Percentiles rank a stretch among this genome's conserved stretches.
These are phyloP conservation scores for Backusella luteola DNA, from an alignment of 192 early-diverging fungal genomes.

Conservation along the genomic window DNA sequence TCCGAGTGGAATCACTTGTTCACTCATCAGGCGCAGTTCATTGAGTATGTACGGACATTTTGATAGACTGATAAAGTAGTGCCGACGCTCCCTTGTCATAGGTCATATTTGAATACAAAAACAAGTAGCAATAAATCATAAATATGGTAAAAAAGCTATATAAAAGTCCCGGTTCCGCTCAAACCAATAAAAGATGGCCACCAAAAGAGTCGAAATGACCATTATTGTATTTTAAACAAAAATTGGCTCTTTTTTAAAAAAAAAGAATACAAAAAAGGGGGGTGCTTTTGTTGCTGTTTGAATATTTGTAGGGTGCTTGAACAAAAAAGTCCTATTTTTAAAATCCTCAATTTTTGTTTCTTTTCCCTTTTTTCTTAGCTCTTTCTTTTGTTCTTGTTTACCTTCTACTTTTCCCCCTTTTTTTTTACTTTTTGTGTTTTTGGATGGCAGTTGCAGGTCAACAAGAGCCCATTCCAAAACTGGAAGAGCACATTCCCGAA, in stretches of 20 bases:
- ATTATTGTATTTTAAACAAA: neutral
- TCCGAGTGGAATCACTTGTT: too few species aligned
- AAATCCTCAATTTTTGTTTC: neutral
- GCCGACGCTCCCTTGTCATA: too few species aligned
- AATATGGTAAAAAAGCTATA: neutral
- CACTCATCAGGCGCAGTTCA: too few species aligned
- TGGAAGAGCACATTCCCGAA: neutral
- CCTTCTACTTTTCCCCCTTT: neutral
- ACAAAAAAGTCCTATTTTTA: neutral
- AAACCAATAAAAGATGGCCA: neutral
- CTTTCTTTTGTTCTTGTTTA: neutral
- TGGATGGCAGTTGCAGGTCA: constrained; percentile 15
- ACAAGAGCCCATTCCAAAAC: neutral
- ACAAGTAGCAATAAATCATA: neutral
- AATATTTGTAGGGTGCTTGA: neutral
- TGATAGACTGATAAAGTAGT: too few species aligned
- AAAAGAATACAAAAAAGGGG: neutral
- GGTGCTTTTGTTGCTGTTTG: neutral
- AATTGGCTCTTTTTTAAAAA: neutral
- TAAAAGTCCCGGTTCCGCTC: neutral
- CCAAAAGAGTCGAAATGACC: neutral
- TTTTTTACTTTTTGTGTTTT: neutral
- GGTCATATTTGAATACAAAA: too few species aligned
- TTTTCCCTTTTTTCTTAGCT: neutral
- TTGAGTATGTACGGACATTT: too few species aligned